These are phyloP conservation scores for Pseudogymnoascus sp. DNA, from an alignment of 2,329 filamentous ascomycete genomes.

Conservation along the genomic window DNA sequence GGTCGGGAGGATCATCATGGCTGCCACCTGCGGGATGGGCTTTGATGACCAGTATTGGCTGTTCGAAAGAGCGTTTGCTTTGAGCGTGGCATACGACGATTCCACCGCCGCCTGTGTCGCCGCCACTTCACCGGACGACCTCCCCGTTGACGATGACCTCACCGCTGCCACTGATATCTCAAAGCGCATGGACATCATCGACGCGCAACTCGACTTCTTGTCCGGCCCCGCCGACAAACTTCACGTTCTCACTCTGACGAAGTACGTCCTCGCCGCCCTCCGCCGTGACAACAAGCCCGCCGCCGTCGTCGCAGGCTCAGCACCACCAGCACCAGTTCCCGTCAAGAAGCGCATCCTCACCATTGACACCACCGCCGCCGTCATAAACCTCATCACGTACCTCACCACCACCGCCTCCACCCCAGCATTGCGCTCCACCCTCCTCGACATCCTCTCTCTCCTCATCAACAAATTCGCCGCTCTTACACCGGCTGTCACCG, in stretches of 20 bases:
- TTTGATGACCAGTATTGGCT: not conserved
- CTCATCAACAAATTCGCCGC: constrained; percentile 26
- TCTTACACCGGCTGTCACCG: constrained; percentile 4
- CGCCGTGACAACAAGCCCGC: not conserved
- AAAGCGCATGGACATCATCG: not conserved
- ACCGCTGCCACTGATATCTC: not conserved
- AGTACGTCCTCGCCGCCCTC: not conserved
- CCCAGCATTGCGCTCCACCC: not conserved
- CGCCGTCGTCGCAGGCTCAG: too few relatives aligned
- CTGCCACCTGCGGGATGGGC: not conserved
- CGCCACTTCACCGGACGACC: not conserved
- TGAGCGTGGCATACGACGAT: not conserved
- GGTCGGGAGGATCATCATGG: constrained; percentile 18
- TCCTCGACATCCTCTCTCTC: constrained; percentile 22
- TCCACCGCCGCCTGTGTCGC: not conserved
- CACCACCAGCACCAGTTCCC: not conserved
- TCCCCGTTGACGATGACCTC: not conserved
- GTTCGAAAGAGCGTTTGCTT: not conserved
- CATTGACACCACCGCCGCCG: not conserved
- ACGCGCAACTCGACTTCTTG: not conserved
- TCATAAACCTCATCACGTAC: not conserved
- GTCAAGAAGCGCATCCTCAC: not conserved
- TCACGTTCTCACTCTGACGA: not conserved
- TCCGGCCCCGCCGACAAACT: not conserved
- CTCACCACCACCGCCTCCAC: not conserved